Evolutionary conservation across 805 yeast genomes (phyloP), one percentile per base, ranked within the genome.

Genomic region (Lachancea sp.): DNA sequence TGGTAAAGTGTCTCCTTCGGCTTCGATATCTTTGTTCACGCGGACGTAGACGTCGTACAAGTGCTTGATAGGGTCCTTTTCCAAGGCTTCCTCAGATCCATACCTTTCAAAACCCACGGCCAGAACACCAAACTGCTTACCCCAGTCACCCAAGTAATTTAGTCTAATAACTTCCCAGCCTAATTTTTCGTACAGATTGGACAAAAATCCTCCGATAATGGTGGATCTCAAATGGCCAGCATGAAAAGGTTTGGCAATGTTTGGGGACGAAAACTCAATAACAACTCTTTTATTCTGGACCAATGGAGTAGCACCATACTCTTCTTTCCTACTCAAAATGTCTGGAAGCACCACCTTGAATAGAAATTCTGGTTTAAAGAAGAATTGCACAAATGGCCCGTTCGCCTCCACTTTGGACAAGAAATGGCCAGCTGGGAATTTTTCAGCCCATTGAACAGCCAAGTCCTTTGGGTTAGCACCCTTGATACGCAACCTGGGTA

Each of bases 91-190:
- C 60, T 83, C 95, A 47, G 73, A 65, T 36, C 99, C 99, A 60
- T 83, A 92, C 57, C 75, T 78, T 42, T 78, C 76, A 64, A 82
- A 92, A 34, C 97, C 99, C 47, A 92, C 83, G 19, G 97, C 98
- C 52, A 92, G 73, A 34, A 92, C 64, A 65, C 98, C 99, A 58
- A 90, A 92, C 70, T 92, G 99, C 68, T 92, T 92, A 43, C 99
- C 99, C 98, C 98, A 92, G 68, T 92, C 99, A 57, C 99, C 99
- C 51, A 92, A 73, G 66, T 92, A 92, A 71, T 92, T 92, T 71
- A 90, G 74, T 68, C 97, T 78, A 51, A 75, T 67, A 33, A 92
- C 98, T n/a, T 86, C 76, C 85, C 90, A 92, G 34, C 97, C 98
- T 43, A 81, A 71, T 51, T 77, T 80, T 67, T 88, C 96, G 61